A percentile compares a stretch with the other conserved stretches of the same genome.
These are phyloP conservation scores for Colletotrichum cordylinicola DNA, from an alignment of 2,329 filamentous ascomycete genomes.

Conservation along the genomic window DNA sequence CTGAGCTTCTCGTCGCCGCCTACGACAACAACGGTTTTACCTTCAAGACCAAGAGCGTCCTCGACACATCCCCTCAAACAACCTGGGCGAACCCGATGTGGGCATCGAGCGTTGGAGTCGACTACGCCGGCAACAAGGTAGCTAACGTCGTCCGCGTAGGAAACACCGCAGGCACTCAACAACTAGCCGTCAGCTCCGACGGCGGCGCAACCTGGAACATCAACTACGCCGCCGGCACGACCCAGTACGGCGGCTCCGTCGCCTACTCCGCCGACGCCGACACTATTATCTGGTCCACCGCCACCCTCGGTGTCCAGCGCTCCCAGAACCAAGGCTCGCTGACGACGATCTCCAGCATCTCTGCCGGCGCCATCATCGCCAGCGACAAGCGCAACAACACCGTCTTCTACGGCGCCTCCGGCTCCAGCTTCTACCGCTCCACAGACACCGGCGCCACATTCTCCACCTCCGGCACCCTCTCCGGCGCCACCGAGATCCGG, in stretches of 20 bases:
- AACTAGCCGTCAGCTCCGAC: conserved; percentile 54
- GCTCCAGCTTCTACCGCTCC: conserved; percentile 56
- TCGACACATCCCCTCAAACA: conserved; percentile 47
- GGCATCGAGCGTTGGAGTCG: conserved; percentile 50
- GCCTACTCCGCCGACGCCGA: conserved; percentile 58
- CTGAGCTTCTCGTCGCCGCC: conserved; percentile 57
- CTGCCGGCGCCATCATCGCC: conserved; percentile 53
- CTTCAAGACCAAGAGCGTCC: conserved; percentile 39
- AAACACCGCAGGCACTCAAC: conserved; percentile 44
- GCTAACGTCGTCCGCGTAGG: conserved; percentile 57
- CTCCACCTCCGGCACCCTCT: conserved; percentile 38
- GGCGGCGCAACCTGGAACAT: conserved; percentile 55
- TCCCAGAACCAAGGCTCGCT: conserved; percentile 49
- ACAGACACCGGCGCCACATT: conserved; percentile 54
- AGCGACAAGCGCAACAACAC: conserved; percentile 59
- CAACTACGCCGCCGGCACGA: conserved; percentile 50
- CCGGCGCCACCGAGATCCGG: conserved; percentile 52
- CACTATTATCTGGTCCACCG: conserved; percentile 54
- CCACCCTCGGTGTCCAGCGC: conserved; percentile 45
- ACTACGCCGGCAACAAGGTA: conserved; percentile 53
- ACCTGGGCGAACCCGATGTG: conserved; percentile 55
- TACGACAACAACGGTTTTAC: conserved; percentile 60
- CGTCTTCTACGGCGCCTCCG: conserved; percentile 58
- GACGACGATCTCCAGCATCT: conserved; percentile 47
- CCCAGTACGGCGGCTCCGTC: conserved; percentile 48